Base-by-base conservation (phyloP, 1,284 basidiomycete species). In the Pholiota adiposa region DNA sequence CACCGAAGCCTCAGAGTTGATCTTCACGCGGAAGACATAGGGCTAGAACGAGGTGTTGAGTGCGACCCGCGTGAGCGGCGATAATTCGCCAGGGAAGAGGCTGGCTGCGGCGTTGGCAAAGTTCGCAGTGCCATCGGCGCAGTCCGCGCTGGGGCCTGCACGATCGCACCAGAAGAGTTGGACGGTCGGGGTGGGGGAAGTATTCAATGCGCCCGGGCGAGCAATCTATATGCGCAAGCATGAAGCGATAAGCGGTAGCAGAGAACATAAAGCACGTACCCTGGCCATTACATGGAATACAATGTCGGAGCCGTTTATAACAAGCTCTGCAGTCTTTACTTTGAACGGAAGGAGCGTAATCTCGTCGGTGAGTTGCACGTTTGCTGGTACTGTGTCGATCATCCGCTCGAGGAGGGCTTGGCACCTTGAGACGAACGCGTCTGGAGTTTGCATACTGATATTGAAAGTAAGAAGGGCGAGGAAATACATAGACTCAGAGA, bases 321-420 rank as follows among this genome's bases (percentile, higher is more conserved):
- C 55, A 29, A 59, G 51, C 12, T 49, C 52, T 1, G 51, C 43
- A 5, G 23, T 21, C 29, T 52, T 51, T 14, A 67, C 68, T 53
- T 72, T 72, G 51, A 65, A 66, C 33, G 66, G 68, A n/a, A 70
- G 56, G 14, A 68, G 67, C 36, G 63, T 62, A 18, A 73, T 70
- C 27, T 63, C 57, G 6, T 69, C 59, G 4, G 66, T 70, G 14
- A 73, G 59, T 2, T 54, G 58, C n/a, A 72, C 70, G 19, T 60
- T 60, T 5, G 60, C 61, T 18, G 70, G 69, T 27, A 73, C 72
- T 16, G 67, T 69, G 58, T 74, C 67, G 27, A 74, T 53, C 73
- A 74, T 73, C 41, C 67, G 63, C 48, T 67, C 65, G 14, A 74
- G 57, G 1, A 73, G 68, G 19, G 33, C 62, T 36, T 63, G 59